Conservation (phyloP, 768 basidiomycete genomes). For the Myochromella boudieri region DNA sequence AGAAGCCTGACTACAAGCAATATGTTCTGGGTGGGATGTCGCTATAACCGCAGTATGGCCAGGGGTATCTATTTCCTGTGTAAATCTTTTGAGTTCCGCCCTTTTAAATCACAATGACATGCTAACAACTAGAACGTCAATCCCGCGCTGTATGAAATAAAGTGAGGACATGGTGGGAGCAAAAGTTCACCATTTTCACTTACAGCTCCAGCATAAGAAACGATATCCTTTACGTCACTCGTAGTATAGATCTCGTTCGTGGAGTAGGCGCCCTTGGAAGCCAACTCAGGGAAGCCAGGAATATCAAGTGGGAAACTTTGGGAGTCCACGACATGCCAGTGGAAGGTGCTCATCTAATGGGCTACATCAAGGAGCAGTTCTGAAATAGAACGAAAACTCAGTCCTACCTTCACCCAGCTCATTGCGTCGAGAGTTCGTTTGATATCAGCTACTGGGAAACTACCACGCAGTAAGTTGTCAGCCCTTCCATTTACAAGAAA, state of each 20-base stretch:
- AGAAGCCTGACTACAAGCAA: slow-evolving; percentile 60
- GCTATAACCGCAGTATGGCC: slow-evolving; percentile 76
- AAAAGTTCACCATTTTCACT: slow-evolving; percentile 27
- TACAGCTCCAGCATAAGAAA: slow-evolving; percentile 66
- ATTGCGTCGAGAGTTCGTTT: slow-evolving; percentile 72
- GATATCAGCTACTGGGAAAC: slow-evolving; percentile 65
- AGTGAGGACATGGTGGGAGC: background rate
- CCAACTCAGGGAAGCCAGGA: slow-evolving; percentile 58
- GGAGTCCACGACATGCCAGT: slow-evolving; percentile 83
- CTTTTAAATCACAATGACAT: slow-evolving; percentile 20
- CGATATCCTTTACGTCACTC: slow-evolving; percentile 55
- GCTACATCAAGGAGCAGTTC: slow-evolving; percentile 35
- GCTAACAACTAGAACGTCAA: slow-evolving; percentile 65
- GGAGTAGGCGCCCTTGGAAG: slow-evolving; percentile 69
- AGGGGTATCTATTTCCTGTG: slow-evolving; percentile 79
- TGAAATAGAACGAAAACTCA: slow-evolving; percentile 47
- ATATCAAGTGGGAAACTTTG: slow-evolving; percentile 76
- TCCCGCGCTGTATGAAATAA: slow-evolving; percentile 51
- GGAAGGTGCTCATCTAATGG: slow-evolving; percentile 63
- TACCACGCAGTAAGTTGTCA: too few relatives aligned
- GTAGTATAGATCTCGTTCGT: slow-evolving; percentile 48
- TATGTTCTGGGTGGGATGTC: slow-evolving; percentile 64
- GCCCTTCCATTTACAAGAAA: too few relatives aligned
- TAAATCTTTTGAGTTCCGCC: slow-evolving; percentile 35
- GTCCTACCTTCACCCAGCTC: slow-evolving; percentile 64